Percentiles rank a stretch among this genome's conserved stretches.
Conservation (phyloP, 345 rosid species). For the Hypericum androsaemum region DNA sequence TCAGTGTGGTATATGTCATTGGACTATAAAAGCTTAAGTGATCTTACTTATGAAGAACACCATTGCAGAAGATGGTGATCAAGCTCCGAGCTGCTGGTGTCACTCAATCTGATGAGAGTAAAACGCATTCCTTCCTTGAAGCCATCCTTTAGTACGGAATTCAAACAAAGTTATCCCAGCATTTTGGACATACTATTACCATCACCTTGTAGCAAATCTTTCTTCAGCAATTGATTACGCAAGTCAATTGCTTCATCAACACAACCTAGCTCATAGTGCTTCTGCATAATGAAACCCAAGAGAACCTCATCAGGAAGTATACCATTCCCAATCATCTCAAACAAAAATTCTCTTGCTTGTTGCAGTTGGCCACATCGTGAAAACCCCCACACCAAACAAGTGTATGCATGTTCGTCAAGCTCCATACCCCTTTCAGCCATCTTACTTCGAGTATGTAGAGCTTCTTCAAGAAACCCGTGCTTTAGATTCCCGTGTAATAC, state of each 20-base stretch:
- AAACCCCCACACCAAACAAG: constrained; percentile 55
- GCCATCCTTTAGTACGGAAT: too few species aligned
- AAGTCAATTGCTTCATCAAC: constrained; percentile 39
- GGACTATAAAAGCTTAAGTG: too few species aligned
- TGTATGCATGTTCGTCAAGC: constrained; percentile 60
- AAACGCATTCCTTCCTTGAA: too few species aligned
- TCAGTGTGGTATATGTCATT: too few species aligned
- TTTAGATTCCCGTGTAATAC: constrained; percentile 55
- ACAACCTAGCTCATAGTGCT: constrained; percentile 46
- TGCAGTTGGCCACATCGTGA: constrained; percentile 42
- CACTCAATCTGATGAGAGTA: too few species aligned
- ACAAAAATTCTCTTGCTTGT: constrained; percentile 39
- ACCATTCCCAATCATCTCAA: constrained; percentile 53
- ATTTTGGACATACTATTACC: constrained; percentile 3
- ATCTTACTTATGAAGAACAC: too few species aligned
- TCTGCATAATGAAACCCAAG: constrained; percentile 42
- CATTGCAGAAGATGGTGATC: too few species aligned
- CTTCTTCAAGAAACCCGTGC: constrained; percentile 41
- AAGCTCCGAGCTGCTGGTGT: too few species aligned
- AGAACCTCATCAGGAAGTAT: constrained; percentile 54
- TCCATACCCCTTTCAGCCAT: constrained; percentile 51
- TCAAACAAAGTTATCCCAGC: too few species aligned
- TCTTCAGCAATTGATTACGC: constrained; percentile 37
- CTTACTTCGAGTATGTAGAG: constrained; percentile 32
- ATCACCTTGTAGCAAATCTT: constrained; percentile 25